Percentiles rank a stretch among this genome's conserved stretches.
These are phyloP conservation scores for Zymoseptoria ardabiliae DNA, from an alignment of 2,329 filamentous ascomycete species.

Conservation along the genomic window DNA sequence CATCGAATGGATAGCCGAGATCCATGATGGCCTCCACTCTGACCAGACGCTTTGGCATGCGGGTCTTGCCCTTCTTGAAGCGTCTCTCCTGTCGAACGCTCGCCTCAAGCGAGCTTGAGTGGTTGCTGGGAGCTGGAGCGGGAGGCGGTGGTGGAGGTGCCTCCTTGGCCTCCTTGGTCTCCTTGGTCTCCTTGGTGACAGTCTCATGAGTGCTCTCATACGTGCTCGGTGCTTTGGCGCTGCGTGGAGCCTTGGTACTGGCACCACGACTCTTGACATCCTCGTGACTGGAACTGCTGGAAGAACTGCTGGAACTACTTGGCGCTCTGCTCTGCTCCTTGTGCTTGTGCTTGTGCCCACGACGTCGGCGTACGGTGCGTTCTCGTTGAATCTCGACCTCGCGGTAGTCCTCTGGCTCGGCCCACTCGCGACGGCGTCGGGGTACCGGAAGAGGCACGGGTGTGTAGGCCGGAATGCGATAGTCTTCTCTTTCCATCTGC, in stretches of 20 bases:
- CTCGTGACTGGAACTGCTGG: not conserved
- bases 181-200: constrained; percentile 13
- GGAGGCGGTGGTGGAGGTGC: constrained; percentile 10
- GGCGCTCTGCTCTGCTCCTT: constrained; percentile 11
- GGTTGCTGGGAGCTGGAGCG: constrained; percentile 6
- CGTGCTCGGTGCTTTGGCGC: constrained; percentile 11
- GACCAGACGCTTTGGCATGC: constrained; percentile 73
- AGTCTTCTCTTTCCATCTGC: constrained; percentile 51
- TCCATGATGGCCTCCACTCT: constrained; percentile 75
- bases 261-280: not conserved
- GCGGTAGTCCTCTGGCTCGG: constrained; percentile 43
- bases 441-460: constrained; percentile 58
- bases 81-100: constrained; percentile 17
- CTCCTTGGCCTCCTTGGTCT: constrained; percentile 2
- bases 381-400: constrained; percentile 43
- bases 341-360: constrained; percentile 13
- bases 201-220: constrained; percentile 21
- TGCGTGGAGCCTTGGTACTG: constrained; percentile 5
- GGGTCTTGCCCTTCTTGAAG: constrained; percentile 71
- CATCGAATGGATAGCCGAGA: constrained; percentile 75
- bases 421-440: constrained; percentile 58
- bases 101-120: constrained; percentile 17
- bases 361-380: constrained; percentile 33
- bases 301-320: not conserved
- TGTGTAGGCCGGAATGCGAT: constrained; percentile 57